Percentiles rank a stretch among this genome's conserved stretches.
Evolutionary conservation across 805 yeast species (phyloP).

Genomic region (Wickerhamiella parazyma): DNA sequence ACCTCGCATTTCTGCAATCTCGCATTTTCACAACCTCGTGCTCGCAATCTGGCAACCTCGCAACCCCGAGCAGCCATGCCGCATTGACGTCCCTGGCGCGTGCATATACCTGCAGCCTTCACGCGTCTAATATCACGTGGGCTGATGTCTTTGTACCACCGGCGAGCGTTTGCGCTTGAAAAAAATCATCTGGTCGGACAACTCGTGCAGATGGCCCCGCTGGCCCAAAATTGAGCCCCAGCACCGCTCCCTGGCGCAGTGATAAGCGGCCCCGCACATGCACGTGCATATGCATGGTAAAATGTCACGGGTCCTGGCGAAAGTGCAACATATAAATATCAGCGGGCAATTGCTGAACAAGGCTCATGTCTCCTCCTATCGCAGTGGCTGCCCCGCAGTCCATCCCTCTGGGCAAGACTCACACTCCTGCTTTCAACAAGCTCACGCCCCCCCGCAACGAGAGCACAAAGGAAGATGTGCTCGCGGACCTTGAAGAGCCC

Average conservation of each 20-base stretch:
- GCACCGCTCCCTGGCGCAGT: background rate
- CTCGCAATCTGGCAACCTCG: too few species aligned
- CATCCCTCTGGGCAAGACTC: background rate
- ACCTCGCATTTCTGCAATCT: too few species aligned
- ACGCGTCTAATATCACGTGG: slow-evolving; percentile 8
- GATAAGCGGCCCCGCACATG: background rate
- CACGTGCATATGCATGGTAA: slow-evolving; percentile 3
- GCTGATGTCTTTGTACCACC: background rate
- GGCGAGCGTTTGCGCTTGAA: background rate
- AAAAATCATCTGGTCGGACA: background rate
- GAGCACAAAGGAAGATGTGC: background rate
- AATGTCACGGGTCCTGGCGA: slow-evolving; percentile 6
- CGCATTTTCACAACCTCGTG: too few species aligned
- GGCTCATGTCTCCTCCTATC: background rate
- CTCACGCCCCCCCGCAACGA: background rate
- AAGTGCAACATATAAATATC: background rate
- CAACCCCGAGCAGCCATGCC: too few species aligned
- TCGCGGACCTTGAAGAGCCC: background rate
- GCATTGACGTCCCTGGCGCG: too few species aligned
- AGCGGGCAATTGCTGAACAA: too few species aligned
- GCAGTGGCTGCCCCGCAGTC: background rate
- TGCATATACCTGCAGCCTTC: background rate
- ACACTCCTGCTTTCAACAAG: background rate
- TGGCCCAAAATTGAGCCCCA: background rate
- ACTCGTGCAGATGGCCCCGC: background rate